These are phyloP conservation scores for Penicillium brasilianum DNA, from an alignment of 2,329 filamentous ascomycete genomes.

Conservation along the genomic window DNA sequence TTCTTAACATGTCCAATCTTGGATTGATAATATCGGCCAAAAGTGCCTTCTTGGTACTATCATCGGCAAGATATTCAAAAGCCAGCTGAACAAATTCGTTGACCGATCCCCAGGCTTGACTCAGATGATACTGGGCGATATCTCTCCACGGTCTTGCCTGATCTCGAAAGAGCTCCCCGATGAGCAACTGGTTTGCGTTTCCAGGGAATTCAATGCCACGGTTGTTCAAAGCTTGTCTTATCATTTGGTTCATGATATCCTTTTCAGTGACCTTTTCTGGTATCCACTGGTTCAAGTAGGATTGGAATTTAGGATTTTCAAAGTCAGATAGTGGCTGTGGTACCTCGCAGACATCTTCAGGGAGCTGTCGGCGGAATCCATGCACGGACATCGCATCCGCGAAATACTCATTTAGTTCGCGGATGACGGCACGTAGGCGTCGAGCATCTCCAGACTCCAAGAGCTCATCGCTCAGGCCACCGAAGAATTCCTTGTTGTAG, in stretches of 20 bases:
- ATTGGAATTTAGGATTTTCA: not conserved
- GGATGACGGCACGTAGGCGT: constrained; percentile 37
- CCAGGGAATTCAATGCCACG: constrained; percentile 44
- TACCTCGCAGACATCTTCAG: not conserved
- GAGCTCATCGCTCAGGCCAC: constrained; percentile 16
- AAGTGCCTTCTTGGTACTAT: constrained; percentile 27
- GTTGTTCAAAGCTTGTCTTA: constrained; percentile 34
- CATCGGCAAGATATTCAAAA: constrained; percentile 33
- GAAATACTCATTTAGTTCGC: constrained; percentile 35
- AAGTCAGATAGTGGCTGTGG: not conserved
- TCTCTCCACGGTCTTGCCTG: constrained; percentile 42
- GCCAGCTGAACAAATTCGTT: constrained; percentile 30
- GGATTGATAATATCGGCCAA: constrained; percentile 27
- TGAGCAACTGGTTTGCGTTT: constrained; percentile 38
- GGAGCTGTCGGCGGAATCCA: not conserved
- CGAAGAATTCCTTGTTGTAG: constrained; percentile 51
- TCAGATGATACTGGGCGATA: constrained; percentile 34
- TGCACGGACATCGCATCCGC: constrained; percentile 28
- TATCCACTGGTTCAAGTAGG: not conserved
- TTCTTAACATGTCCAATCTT: constrained; percentile 29
- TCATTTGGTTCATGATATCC: constrained; percentile 25
- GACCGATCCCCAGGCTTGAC: constrained; percentile 31
- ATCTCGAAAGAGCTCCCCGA: constrained; percentile 41
- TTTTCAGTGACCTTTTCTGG: not conserved
- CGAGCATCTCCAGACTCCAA: constrained; percentile 12